These are phyloP conservation scores for Lecanicillium sp. DNA, from an alignment of 2,329 filamentous ascomycete species.

Conservation along the genomic window DNA sequence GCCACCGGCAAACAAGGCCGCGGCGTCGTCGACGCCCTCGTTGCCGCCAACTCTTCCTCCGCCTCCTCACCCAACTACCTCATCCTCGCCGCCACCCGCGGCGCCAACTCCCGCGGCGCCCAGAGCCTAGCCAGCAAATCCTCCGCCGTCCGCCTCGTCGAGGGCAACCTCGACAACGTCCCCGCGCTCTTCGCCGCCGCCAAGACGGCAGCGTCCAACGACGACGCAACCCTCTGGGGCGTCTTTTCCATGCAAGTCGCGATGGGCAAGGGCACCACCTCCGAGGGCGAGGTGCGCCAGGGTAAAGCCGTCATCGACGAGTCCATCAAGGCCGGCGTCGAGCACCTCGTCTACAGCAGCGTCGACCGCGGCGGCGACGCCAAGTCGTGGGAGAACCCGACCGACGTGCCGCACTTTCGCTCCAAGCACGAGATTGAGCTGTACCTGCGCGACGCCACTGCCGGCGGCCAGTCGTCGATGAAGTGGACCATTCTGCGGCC, in stretches of 20 bases:
- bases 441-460: conserved; percentile 42
- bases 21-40: conserved; percentile 32
- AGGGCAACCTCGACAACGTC: background rate
- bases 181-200: background rate
- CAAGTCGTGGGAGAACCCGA: conserved; percentile 35
- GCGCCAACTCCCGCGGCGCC: background rate
- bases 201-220: background rate
- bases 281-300: conserved; percentile 35
- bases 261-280: background rate
- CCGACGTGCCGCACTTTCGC: conserved; percentile 53
- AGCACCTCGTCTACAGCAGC: conserved; percentile 49
- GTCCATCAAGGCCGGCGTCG: conserved; percentile 45
- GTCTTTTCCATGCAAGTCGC: background rate
- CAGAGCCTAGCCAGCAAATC: background rate
- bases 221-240: background rate
- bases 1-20: conserved; percentile 42
- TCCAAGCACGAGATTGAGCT: conserved; percentile 55
- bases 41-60: conserved; percentile 14
- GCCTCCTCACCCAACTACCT: background rate
- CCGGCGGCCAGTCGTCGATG: conserved; percentile 28
- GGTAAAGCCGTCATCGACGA: conserved; percentile 52
- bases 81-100: background rate
- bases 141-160: background rate
- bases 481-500: conserved; percentile 55
- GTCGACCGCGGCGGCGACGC: background rate